Percentiles rank a stretch among this genome's conserved stretches.
Evolutionary conservation across 2,329 filamentous ascomycete species (phyloP).

Genomic region (Cryphonectria parasitica): DNA sequence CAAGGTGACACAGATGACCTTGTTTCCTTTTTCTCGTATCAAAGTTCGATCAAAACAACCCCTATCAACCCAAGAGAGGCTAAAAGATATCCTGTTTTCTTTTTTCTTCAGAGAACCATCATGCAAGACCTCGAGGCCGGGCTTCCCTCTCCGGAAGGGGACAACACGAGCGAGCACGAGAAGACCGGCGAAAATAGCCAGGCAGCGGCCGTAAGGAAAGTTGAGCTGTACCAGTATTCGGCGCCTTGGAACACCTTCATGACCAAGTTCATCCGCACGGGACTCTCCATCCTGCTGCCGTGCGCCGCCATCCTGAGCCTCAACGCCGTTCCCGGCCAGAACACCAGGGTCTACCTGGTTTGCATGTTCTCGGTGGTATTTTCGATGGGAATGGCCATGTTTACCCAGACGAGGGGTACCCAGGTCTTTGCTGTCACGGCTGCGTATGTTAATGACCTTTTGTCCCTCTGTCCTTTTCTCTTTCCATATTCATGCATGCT

Average conservation of each 20-base stretch:
- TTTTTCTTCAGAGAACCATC: not conserved
- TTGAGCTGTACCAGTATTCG: slow-evolving; percentile 25
- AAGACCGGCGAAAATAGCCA: not conserved
- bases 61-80: not conserved
- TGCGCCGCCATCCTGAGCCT: slow-evolving; percentile 33
- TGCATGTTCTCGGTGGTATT: slow-evolving; percentile 37
- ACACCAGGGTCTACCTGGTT: slow-evolving; percentile 32
- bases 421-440: slow-evolving; percentile 38
- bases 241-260: slow-evolving; percentile 9
- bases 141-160: not conserved
- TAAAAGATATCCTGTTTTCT: not conserved
- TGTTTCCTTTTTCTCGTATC: too few relatives aligned
- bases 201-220: slow-evolving; percentile 18
- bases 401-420: slow-evolving; percentile 35
- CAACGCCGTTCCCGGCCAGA: slow-evolving; percentile 29
- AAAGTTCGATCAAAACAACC: not conserved
- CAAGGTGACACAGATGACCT: not conserved
- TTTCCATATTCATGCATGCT: not conserved
- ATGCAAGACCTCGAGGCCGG: slow-evolving; percentile 9
- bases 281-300: slow-evolving; percentile 31
- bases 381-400: slow-evolving; percentile 33
- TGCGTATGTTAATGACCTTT: slow-evolving; percentile 30
- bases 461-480: not conserved
- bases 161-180: not conserved
- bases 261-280: slow-evolving; percentile 30